phyloP scores from a whole-genome alignment of 1,284 basidiomycete species.

The Lignosus rhinocerotis region DNA sequence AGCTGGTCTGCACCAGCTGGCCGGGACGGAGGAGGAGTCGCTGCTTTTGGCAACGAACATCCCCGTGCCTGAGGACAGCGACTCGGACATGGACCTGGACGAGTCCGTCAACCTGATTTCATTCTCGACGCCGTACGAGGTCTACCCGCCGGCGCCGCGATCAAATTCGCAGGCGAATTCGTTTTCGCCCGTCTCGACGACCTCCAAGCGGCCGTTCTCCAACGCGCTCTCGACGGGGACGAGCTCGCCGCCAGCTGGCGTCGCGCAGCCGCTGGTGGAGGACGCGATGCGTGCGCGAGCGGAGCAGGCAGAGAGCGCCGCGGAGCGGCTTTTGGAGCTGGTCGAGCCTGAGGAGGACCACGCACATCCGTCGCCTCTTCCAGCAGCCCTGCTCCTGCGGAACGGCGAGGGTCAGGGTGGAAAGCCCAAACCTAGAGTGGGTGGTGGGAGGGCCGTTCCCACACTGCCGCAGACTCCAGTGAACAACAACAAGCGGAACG shows the following conservation, averaged over 20 bases:
- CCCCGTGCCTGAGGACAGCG: conserved; percentile 72
- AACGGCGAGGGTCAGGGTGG: conserved; percentile 26
- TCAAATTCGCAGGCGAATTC: conserved; percentile 30
- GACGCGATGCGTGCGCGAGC: conserved; percentile 83
- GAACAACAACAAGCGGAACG: conserved; percentile 46
- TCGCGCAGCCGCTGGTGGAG: conserved; percentile 64
- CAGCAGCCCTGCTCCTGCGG: conserved; percentile 54
- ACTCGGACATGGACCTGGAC: conserved; percentile 58
- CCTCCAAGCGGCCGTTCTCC: conserved; percentile 50
- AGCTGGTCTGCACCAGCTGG: conserved; percentile 27
- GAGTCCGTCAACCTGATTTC: conserved; percentile 64
- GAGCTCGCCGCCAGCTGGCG: conserved; percentile 37
- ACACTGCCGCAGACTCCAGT: conserved; percentile 57
- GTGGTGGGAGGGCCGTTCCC: conserved; percentile 28
- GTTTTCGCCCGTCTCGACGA: conserved; percentile 55
- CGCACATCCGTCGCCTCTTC: conserved; percentile 51
- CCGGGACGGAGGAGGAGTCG: conserved; percentile 55
- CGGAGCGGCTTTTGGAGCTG: conserved; percentile 76
- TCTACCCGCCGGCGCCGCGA: conserved; percentile 38
- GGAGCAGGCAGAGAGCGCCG: conserved; percentile 87
- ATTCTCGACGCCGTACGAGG: conserved; percentile 68
- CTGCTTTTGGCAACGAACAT: conserved; percentile 68
- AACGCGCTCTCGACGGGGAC: conserved; percentile 53
- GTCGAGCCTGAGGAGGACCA: conserved; percentile 72
- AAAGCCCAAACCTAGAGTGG: conserved; percentile 42